Conservation (phyloP, 495 filamentous ascomycete species). For the Trichoderma orchidacearum region DNA sequence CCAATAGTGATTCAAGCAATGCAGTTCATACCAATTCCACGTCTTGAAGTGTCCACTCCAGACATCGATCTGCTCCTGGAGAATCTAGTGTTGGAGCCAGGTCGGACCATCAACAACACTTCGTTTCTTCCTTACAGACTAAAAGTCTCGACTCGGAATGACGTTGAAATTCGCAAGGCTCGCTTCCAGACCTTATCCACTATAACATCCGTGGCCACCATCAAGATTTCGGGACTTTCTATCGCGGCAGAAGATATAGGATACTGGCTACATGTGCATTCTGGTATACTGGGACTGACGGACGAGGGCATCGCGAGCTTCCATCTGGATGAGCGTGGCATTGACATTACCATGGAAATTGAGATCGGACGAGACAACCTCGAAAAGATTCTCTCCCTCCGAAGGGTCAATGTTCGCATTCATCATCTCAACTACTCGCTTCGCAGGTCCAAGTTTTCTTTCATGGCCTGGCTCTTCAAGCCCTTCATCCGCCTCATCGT, state of each 20-base stretch:
- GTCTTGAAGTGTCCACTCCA: slow-evolving; percentile 71
- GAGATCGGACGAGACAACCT: slow-evolving; percentile 61
- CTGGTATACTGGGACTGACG: slow-evolving; percentile 49
- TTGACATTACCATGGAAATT: slow-evolving; percentile 74
- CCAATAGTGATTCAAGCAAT: slow-evolving; percentile 62
- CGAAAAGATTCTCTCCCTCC: slow-evolving; percentile 69
- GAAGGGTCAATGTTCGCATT: slow-evolving; percentile 60
- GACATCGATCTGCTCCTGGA: slow-evolving; percentile 77
- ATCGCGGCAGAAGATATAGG: slow-evolving; percentile 75
- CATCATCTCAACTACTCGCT: slow-evolving; percentile 77
- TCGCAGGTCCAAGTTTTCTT: slow-evolving; percentile 58
- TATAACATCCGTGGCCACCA: slow-evolving; percentile 54
- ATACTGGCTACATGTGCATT: slow-evolving; percentile 56
- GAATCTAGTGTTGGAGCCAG: slow-evolving; percentile 83
- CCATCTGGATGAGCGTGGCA: slow-evolving; percentile 67
- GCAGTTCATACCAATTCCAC: slow-evolving; percentile 78
- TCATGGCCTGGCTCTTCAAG: slow-evolving; percentile 71
- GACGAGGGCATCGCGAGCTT: slow-evolving; percentile 80
- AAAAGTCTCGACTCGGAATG: slow-evolving; percentile 68
- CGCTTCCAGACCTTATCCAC: slow-evolving; percentile 54
- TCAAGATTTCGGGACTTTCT: slow-evolving; percentile 68
- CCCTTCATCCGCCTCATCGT: slow-evolving; percentile 72
- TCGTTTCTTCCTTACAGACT: slow-evolving; percentile 84
- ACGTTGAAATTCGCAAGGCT: slow-evolving; percentile 72
- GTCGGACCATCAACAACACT: slow-evolving; percentile 66